phyloP scores from a whole-genome alignment of 2,329 filamentous ascomycete genomes.

The Monilinia fructicola region DNA sequence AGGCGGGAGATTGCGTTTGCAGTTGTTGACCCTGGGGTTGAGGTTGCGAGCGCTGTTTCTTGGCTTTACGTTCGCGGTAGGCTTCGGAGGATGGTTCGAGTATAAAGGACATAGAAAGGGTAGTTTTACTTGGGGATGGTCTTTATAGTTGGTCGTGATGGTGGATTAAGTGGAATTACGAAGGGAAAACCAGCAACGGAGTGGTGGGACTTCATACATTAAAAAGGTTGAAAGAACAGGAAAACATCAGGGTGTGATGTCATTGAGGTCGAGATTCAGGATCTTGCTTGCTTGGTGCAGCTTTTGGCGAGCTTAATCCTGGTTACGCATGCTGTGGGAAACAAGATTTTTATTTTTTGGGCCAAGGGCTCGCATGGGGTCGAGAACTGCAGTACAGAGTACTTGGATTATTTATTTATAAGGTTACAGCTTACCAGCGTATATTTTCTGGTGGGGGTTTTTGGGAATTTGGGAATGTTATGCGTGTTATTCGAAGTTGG shows the following conservation, averaged over 20 bases:
- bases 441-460: not conserved
- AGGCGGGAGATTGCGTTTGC: not conserved
- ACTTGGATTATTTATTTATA: not conserved
- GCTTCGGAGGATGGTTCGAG: slow-evolving; percentile 22
- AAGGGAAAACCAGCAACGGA: not conserved
- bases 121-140: not conserved
- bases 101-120: slow-evolving; percentile 14
- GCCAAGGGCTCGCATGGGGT: not conserved
- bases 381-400: too few relatives aligned
- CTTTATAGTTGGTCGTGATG: slow-evolving; percentile 5
- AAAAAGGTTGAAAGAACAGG: slow-evolving; percentile 15
- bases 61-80: slow-evolving; percentile 21
- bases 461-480: not conserved
- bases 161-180: slow-evolving; percentile 6
- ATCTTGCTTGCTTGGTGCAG: slow-evolving; percentile 17
- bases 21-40: slow-evolving; percentile 11
- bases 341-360: slow-evolving; percentile 24
- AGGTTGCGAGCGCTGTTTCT: slow-evolving; percentile 14
- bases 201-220: slow-evolving; percentile 12
- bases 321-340: slow-evolving; percentile 17
- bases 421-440: not conserved
- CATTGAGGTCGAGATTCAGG: slow-evolving; percentile 21
- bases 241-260: slow-evolving; percentile 22
- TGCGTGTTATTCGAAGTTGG: not conserved
- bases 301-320: slow-evolving; percentile 17